These are phyloP conservation scores for Nicotiana paniculata DNA, from an alignment of 257 asterid genomes.

Conservation along the genomic window DNA sequence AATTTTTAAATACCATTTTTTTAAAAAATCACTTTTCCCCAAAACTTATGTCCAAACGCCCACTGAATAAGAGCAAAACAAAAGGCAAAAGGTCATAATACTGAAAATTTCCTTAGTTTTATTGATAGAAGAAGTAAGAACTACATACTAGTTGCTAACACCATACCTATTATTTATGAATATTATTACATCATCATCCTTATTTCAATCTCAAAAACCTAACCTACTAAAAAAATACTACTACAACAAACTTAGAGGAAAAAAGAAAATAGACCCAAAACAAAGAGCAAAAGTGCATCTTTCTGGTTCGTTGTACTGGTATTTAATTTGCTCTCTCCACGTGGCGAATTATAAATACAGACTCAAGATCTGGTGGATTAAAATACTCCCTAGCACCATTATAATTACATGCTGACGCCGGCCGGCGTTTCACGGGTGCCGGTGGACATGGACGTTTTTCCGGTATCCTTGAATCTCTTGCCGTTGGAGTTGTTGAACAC, in stretches of 20 bases:
- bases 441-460: constrained; percentile 68
- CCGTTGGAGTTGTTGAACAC: constrained; percentile 68
- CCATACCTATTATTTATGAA: constrained; percentile 7
- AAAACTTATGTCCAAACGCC: too few species aligned
- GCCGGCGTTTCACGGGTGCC: constrained; percentile 74
- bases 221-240: background rate
- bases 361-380: constrained; percentile 73
- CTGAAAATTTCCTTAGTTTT: background rate
- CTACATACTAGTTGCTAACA: constrained; percentile 8
- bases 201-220: background rate
- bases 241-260: background rate
- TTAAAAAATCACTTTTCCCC: too few species aligned
- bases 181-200: background rate
- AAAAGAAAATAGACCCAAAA: background rate
- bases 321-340: constrained; percentile 48
- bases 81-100: background rate
- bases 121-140: background rate
- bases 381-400: constrained; percentile 58
- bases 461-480: constrained; percentile 67
- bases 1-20: too few species aligned
- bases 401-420: constrained; percentile 39
- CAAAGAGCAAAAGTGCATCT: background rate
- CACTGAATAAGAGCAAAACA: background rate
- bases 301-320: background rate
- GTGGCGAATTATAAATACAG: constrained; percentile 47